These are phyloP conservation scores for Puccinia coronata DNA, from an alignment of 1,284 basidiomycete genomes.

Conservation along the genomic window DNA sequence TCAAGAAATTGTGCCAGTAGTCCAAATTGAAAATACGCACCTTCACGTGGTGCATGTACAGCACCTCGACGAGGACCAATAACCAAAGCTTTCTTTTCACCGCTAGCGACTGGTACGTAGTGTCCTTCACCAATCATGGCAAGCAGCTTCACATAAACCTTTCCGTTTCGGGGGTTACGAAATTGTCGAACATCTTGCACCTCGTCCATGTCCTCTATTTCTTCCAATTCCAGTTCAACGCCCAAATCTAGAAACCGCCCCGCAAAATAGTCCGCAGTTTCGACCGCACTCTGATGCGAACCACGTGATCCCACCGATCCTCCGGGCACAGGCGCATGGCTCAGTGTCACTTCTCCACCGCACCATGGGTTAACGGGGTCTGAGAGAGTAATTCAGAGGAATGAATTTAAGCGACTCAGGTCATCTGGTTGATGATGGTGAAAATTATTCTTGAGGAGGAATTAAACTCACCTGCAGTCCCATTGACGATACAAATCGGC, in stretches of 20 bases:
- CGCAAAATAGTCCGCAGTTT: conserved; percentile 33
- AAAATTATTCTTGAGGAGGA: neutral
- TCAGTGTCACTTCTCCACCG: conserved; percentile 27
- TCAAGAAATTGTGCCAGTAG: neutral
- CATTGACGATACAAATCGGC: conserved; percentile 44
- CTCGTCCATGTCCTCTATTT: conserved; percentile 30
- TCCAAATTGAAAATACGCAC: neutral
- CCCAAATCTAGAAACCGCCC: conserved; percentile 20
- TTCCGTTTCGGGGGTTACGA: neutral
- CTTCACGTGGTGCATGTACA: conserved; percentile 42
- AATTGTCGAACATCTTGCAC: conserved; percentile 25
- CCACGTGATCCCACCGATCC: conserved; percentile 25
- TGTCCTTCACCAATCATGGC: conserved; percentile 47
- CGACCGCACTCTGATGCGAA: conserved; percentile 23
- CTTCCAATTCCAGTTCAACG: conserved; percentile 26
- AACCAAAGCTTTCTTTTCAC: conserved; percentile 29
- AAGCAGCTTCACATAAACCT: conserved; percentile 14
- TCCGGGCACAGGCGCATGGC: conserved; percentile 15
- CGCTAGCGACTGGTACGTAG: conserved; percentile 32
- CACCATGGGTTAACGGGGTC: conserved; percentile 40
- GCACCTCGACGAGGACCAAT: conserved; percentile 44
- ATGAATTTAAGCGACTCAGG: neutral
- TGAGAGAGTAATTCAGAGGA: neutral
- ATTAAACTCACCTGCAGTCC: conserved; percentile 29
- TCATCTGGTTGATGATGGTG: neutral